Evolutionary conservation across 495 filamentous ascomycete genomes (phyloP).

Genomic region (Ascobolus immersus): DNA sequence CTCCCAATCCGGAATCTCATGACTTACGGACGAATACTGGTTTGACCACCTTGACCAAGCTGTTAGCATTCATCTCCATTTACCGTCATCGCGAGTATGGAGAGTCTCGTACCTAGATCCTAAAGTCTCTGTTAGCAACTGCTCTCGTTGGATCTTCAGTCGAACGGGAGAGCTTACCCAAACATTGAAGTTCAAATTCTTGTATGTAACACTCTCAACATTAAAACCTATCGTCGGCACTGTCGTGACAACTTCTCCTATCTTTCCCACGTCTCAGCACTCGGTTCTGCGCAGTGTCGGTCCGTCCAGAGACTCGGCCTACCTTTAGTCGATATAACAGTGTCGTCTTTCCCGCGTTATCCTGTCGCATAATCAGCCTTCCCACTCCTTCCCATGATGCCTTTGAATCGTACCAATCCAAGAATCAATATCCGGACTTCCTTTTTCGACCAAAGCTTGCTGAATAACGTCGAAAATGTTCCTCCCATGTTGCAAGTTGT

Average conservation of each 20-base stretch:
- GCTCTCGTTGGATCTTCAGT: background rate
- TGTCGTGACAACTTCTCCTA: conserved; percentile 94
- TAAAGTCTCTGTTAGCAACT: conserved; percentile 12
- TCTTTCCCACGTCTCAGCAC: conserved; percentile 25
- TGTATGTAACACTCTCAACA: conserved; percentile 91
- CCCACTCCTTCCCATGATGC: no score
- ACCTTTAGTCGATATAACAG: conserved; percentile 91
- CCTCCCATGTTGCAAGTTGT: conserved; percentile 41
- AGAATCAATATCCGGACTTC: conserved; percentile 92
- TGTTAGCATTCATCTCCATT: background rate
- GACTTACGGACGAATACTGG: background rate
- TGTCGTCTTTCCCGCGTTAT: conserved; percentile 96
- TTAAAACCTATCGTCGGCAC: conserved; percentile 99
- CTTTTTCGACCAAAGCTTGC: conserved; percentile 70
- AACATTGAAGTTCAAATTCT: conserved; percentile 93
- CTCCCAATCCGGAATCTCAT: background rate
- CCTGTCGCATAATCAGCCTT: conserved; percentile 27
- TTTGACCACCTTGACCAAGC: no score
- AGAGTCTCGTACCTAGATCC: conserved; percentile 37
- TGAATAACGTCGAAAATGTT: conserved; percentile 48
- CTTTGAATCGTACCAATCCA: conserved; percentile 50
- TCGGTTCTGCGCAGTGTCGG: background rate
- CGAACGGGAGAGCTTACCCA: conserved; percentile 36
- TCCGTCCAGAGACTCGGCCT: conserved; percentile 7
- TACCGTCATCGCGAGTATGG: background rate